Conservation (phyloP, 2,329 filamentous ascomycete genomes). For the Allantophomopsis cytisporea region DNA sequence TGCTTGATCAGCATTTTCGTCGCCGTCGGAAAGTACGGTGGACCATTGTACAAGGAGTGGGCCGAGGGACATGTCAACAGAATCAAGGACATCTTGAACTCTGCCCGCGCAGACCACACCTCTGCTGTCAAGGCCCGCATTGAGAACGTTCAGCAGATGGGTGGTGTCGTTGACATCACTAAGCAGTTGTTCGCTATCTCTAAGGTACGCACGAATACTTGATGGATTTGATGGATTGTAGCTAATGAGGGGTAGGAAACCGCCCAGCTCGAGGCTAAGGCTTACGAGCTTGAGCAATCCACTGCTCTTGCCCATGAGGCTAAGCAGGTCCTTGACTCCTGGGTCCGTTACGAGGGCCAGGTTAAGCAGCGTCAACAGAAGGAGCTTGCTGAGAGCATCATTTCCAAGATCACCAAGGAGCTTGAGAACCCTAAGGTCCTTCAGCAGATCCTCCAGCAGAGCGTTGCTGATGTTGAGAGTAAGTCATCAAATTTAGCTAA, state of each 20-base stretch:
- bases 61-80: constrained; percentile 78
- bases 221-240: neutral
- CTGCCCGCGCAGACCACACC: constrained; percentile 88
- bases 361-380: constrained; percentile 98
- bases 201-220: constrained; percentile 50
- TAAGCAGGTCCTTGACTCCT: constrained; percentile 91
- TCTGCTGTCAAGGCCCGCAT: constrained; percentile 91
- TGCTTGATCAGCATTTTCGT: constrained; percentile 88
- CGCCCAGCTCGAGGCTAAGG: constrained; percentile 87
- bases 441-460: constrained; percentile 97
- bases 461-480: constrained; percentile 94
- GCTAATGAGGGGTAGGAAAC: constrained; percentile 48
- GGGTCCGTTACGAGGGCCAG: constrained; percentile 97
- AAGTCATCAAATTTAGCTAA: constrained; percentile 21
- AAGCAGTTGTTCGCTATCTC: constrained; percentile 96
- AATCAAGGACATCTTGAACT: constrained; percentile 91
- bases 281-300: constrained; percentile 93
- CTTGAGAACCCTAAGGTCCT: constrained; percentile 94
- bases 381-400: constrained; percentile 85
- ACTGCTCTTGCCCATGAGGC: constrained; percentile 86
- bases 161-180: constrained; percentile 88
- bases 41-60: constrained; percentile 86
- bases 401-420: constrained; percentile 97
- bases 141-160: constrained; percentile 86
- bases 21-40: constrained; percentile 84